Evolutionary conservation across 176 grass and related monocot genomes (phyloP).

Genomic region (Hordeum marinum): DNA sequence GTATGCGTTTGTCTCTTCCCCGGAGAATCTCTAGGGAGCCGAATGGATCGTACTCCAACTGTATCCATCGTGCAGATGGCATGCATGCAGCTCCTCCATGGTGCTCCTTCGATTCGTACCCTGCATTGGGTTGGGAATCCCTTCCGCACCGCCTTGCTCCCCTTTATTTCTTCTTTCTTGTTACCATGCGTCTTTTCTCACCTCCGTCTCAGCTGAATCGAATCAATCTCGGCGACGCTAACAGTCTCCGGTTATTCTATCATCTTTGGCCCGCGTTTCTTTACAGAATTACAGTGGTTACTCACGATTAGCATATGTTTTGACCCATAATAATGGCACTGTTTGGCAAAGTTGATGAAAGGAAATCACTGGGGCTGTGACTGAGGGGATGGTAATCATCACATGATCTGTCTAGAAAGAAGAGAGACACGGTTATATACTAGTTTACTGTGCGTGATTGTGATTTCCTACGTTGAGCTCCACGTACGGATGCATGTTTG

Average conservation of each 20-base stretch:
- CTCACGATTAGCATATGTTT: not conserved
- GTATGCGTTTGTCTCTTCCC: not conserved
- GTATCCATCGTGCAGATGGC: not conserved
- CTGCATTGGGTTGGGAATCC: not conserved
- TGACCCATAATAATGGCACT: conserved; percentile 2
- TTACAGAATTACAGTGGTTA: too few species aligned
- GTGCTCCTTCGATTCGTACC: not conserved
- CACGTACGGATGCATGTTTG: not conserved
- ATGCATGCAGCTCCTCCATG: not conserved
- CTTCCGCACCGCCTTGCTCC: not conserved
- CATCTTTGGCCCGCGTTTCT: too few species aligned
- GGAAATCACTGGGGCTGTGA: not conserved
- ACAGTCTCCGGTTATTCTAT: not conserved
- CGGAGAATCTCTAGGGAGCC: not conserved
- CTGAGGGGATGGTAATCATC: not conserved
- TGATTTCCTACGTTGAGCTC: not conserved
- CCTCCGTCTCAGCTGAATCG: not conserved
- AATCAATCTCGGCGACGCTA: not conserved
- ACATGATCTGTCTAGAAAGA: not conserved
- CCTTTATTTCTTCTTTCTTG: not conserved
- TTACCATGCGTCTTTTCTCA: conserved; percentile 11
- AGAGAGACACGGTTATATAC: too few species aligned
- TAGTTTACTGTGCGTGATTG: not conserved
- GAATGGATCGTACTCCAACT: not conserved
- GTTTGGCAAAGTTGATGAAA: not conserved